Evolutionary conservation across 768 basidiomycete species (phyloP), one percentile per base, ranked within the genome.

Genomic region (Amanita molliuscula): DNA sequence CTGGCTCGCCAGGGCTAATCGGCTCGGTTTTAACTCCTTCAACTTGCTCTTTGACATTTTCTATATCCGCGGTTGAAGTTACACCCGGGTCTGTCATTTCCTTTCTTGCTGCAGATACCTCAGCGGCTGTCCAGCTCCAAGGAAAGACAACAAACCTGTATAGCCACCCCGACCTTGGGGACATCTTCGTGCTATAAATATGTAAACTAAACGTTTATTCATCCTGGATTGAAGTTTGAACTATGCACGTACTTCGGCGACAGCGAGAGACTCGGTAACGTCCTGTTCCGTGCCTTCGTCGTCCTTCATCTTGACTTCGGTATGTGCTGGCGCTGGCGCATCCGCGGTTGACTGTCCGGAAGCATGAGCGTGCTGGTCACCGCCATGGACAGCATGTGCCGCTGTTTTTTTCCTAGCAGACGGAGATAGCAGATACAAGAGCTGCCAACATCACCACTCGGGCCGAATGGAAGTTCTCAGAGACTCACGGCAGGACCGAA

Each of bases 381-480:
- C 43, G 11, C 21, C 9, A 41, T 56, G 55, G n/a, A 33, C 18
- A 16, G 53, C 45, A 31, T 53, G 48, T 13, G 28, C 28, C 16
- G 40, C 46, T 21, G 37, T 40, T 1, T 35, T 45, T 40, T 46
- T 53, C 21, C 56, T 45, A 8, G 54, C 37, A 35, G 54, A 52
- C 4, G 56, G 56, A 16, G 56, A 56, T 21, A 56, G 38, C 21
- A 56, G 54, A 47, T 56, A 56, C 28, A 54, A 42, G 20, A 56
- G 41, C 56, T 56, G 28, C 16, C 3, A 18, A 16, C 13, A 33
- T 51, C 31, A 48, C 15, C 20, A 16, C 11, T 21, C 20, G 13
- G 21, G 21, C n/a, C 21, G 20, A 9, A 15, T 44, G 9, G 21
- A 25, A 33, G 18, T 3, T 16, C 29, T 3, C 6, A n/a, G 18